These are phyloP conservation scores for Pseudonitzschia pungens DNA, from an alignment of 108 stramenopile species.

Conservation along the genomic window DNA sequence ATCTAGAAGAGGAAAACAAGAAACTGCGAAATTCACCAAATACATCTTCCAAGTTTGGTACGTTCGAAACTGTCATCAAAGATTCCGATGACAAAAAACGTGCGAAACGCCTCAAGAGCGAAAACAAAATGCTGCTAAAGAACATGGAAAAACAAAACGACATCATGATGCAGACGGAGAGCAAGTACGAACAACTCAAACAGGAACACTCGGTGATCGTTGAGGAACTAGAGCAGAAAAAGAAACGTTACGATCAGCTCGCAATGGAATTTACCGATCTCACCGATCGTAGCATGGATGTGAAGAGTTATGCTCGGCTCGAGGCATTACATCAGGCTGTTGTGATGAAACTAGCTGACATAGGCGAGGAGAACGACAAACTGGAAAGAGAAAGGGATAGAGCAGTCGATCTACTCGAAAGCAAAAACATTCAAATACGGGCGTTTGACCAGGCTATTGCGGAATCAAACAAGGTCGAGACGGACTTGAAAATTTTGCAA, in stretches of 20 bases:
- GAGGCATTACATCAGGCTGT: slow-evolving; percentile 25
- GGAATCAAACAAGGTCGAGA: slow-evolving; percentile 12
- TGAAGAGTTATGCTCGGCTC: slow-evolving; percentile 15
- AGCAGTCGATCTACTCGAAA: slow-evolving; percentile 9
- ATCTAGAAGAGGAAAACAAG: slow-evolving; percentile 21
- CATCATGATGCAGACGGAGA: slow-evolving; percentile 8
- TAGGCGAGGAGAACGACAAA: slow-evolving; percentile 33
- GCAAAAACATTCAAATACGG: slow-evolving; percentile 8
- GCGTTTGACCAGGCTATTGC: background rate
- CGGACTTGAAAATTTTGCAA: slow-evolving; percentile 18
- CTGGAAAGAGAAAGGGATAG: slow-evolving; percentile 8
- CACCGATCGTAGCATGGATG: slow-evolving; percentile 10
- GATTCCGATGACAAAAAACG: slow-evolving; percentile 8
- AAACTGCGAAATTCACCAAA: slow-evolving; percentile 20
- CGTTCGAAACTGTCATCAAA: slow-evolving; percentile 5
- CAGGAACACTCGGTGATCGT: slow-evolving; percentile 18
- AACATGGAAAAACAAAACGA: slow-evolving; percentile 23
- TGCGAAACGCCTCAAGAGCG: slow-evolving; percentile 4
- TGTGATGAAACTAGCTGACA: slow-evolving; percentile 36
- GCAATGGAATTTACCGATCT: slow-evolving; percentile 18
- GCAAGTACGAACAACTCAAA: slow-evolving; percentile 24
- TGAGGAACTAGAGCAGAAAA: slow-evolving; percentile 4
- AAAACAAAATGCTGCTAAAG: slow-evolving; percentile 13
- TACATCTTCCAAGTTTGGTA: background rate
- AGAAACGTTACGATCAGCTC: slow-evolving; percentile 17